Percentiles rank a stretch among this genome's conserved stretches.
phyloP scores from a whole-genome alignment of 179 eudicot genomes.

The Pouteria campechiana region DNA sequence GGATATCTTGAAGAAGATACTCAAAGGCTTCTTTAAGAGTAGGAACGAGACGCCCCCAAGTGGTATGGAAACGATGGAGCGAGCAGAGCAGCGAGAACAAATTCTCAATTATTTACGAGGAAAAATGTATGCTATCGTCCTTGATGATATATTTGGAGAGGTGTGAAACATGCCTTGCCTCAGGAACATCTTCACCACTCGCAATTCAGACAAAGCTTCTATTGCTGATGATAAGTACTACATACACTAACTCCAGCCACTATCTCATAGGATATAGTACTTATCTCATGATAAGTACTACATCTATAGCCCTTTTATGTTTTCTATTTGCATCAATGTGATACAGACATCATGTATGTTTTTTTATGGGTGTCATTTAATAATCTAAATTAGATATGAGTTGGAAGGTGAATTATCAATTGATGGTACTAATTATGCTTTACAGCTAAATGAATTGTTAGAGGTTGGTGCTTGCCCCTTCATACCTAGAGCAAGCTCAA shows the following conservation, averaged over 20 bases:
- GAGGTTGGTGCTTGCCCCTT: no score
- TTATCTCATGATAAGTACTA: neutral
- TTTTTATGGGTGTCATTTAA: no score
- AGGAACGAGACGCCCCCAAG: neutral
- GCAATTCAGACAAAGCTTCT: neutral
- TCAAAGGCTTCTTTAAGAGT: no score
- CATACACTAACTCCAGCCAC: slow-evolving; percentile 3
- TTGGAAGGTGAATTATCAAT: no score
- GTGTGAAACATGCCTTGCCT: slow-evolving; percentile 2
- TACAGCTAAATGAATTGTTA: no score
- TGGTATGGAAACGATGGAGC: neutral
- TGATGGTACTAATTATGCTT: no score
- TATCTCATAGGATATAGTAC: neutral
- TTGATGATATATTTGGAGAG: slow-evolving; percentile 1
- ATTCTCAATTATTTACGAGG: neutral
- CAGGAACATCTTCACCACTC: neutral
- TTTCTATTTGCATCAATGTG: no score
- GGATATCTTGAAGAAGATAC: neutral
- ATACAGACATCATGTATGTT: no score
- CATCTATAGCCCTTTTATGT: no score
- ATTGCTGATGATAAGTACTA: neutral
- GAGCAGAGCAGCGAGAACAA: neutral
- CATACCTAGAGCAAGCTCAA: no score
- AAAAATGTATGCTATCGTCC: neutral
- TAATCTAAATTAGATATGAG: no score